These are phyloP conservation scores for Ogataea angusta DNA, from an alignment of 805 yeast genomes.

Conservation along the genomic window DNA sequence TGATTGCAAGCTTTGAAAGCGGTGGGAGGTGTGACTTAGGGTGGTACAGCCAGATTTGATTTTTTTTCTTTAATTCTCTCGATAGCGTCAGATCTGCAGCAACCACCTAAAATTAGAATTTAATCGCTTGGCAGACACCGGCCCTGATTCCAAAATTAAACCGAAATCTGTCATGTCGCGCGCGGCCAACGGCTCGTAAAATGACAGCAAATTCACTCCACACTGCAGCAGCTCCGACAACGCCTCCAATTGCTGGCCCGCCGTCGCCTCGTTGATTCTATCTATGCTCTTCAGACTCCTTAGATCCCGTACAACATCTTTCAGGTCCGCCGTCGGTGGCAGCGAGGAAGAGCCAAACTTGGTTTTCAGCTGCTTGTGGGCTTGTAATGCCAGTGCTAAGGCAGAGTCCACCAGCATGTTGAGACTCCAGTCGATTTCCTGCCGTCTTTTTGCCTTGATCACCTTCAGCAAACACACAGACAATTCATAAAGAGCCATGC, in stretches of 20 bases:
- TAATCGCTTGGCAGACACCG: neutral
- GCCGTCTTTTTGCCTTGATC: slow-evolving; percentile 1
- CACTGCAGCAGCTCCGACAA: slow-evolving; percentile 2
- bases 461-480: slow-evolving; percentile 13
- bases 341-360: neutral
- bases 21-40: slow-evolving; percentile 1
- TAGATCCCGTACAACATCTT: slow-evolving; percentile 6
- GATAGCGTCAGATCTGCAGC: slow-evolving; percentile 2
- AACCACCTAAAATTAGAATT: slow-evolving; percentile 1
- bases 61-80: neutral
- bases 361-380: slow-evolving; percentile 1
- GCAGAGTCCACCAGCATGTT: slow-evolving; percentile 3
- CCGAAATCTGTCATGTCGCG: neutral
- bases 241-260: neutral
- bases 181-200: neutral
- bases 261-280: neutral
- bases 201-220: slow-evolving; percentile 2
- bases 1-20: neutral
- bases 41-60: neutral
- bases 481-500: slow-evolving; percentile 20
- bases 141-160: slow-evolving; percentile 1
- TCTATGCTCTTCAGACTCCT: neutral
- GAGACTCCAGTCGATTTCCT: neutral
- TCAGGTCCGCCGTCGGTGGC: slow-evolving; percentile 4
- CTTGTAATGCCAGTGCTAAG: slow-evolving; percentile 6